phyloP scores from a whole-genome alignment of 148 eudicot genomes.

The Oxyria digyna region DNA sequence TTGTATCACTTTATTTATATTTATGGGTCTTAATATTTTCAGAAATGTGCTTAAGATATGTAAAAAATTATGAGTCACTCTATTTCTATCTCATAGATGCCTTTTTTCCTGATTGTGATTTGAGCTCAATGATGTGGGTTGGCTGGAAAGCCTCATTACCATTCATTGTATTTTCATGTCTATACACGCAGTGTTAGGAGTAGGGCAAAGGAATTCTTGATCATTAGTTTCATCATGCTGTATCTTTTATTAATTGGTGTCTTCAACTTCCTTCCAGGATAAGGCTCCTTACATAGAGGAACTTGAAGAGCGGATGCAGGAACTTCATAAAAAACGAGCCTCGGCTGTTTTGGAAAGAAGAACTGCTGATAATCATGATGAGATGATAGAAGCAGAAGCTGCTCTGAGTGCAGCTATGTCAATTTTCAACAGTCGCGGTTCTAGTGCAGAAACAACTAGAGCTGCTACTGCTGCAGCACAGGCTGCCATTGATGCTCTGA shows the following conservation, averaged over 20 bases:
- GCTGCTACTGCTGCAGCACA: slow-evolving; percentile 71
- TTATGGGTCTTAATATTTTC: background rate
- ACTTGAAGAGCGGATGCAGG: slow-evolving; percentile 86
- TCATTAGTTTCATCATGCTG: background rate
- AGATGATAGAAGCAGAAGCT: slow-evolving; percentile 70
- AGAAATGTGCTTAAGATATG: background rate
- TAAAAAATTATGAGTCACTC: background rate
- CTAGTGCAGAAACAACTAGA: slow-evolving; percentile 27
- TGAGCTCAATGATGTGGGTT: background rate
- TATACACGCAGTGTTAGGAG: background rate
- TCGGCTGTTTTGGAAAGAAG: slow-evolving; percentile 56
- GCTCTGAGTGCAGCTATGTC: slow-evolving; percentile 68
- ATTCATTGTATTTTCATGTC: background rate
- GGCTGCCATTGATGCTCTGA: slow-evolving; percentile 47
- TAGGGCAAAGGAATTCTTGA: background rate
- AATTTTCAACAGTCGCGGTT: slow-evolving; percentile 46
- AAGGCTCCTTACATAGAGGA: slow-evolving; percentile 94
- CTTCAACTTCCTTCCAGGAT: slow-evolving; percentile 36
- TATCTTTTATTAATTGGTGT: background rate
- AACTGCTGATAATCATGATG: slow-evolving; percentile 72
- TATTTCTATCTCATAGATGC: background rate
- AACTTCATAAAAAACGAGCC: slow-evolving; percentile 83
- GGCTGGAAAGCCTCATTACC: background rate
- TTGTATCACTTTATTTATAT: background rate
- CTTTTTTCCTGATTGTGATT: background rate